Conservation (phyloP, 2,329 filamentous ascomycete genomes). For the Diatrype stigma region DNA sequence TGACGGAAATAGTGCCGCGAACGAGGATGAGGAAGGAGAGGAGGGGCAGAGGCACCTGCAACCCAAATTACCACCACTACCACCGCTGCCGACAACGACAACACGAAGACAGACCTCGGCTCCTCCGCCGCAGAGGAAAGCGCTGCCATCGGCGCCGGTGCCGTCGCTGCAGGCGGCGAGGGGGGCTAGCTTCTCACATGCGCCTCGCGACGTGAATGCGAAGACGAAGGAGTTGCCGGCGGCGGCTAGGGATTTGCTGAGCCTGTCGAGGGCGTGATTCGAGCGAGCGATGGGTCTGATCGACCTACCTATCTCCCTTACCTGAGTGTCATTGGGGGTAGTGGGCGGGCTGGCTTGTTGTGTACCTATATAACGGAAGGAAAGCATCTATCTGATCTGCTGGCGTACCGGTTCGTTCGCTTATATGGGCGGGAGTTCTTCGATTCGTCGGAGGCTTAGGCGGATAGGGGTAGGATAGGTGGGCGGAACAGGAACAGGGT, state of each 20-base stretch:
- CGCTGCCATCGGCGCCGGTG: conserved; percentile 4
- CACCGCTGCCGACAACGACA: too few species aligned
- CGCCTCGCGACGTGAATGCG: conserved; percentile 11
- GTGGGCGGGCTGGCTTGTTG: too few species aligned
- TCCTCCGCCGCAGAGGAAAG: conserved; percentile 7
- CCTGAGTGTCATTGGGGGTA: not conserved
- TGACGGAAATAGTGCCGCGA: too few species aligned
- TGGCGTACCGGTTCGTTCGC: not conserved
- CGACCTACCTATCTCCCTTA: too few species aligned
- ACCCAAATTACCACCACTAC: not conserved
- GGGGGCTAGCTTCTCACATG: not conserved
- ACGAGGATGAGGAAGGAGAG: too few species aligned
- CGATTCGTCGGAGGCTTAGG: too few species aligned
- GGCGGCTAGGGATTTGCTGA: conserved; percentile 42
- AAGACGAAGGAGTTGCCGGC: conserved; percentile 31
- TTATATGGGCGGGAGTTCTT: too few species aligned
- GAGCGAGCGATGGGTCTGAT: too few species aligned
- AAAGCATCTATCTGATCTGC: not conserved
- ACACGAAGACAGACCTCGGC: not conserved
- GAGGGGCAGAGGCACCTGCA: not conserved
- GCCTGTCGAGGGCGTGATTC: conserved; percentile 33
- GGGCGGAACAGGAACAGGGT: too few species aligned
- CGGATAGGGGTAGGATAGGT: too few species aligned
- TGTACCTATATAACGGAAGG: not conserved
- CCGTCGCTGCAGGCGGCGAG: not conserved